Conservation (phyloP, 352 stramenopile genomes). For the Globisporangium ultimum region DNA sequence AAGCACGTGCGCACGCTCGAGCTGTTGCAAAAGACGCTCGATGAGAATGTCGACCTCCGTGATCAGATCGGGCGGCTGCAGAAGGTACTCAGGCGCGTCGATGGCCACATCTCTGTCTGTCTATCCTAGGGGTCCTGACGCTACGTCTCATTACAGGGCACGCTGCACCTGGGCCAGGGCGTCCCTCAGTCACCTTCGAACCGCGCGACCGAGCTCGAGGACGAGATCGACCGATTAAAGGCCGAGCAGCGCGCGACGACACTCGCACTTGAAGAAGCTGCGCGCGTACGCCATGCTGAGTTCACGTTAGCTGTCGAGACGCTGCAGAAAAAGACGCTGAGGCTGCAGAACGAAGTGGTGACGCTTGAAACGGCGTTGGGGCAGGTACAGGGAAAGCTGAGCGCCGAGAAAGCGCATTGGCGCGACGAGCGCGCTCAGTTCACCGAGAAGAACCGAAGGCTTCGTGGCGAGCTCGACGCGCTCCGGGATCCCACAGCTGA, state of each 20-base stretch:
- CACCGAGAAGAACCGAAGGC: constrained; percentile 14
- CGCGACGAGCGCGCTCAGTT: constrained; percentile 25
- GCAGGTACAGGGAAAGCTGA: constrained; percentile 33
- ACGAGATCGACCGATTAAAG: constrained; percentile 55
- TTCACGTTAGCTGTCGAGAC: constrained; percentile 24
- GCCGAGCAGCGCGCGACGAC: constrained; percentile 36
- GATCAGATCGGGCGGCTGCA: constrained; percentile 39
- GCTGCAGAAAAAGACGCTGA: constrained; percentile 34
- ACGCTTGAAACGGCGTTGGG: constrained; percentile 40
- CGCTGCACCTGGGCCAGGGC: constrained; percentile 42
- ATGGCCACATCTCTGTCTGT: neutral
- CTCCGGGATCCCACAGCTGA: neutral
- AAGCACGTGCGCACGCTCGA: constrained; percentile 81
- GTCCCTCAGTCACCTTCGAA: constrained; percentile 26
- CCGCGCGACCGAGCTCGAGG: constrained; percentile 43
- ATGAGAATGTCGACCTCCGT: constrained; percentile 71
- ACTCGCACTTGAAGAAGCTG: constrained; percentile 31
- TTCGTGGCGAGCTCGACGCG: constrained; percentile 17
- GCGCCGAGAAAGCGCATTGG: constrained; percentile 29
- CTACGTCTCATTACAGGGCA: constrained; percentile 18
- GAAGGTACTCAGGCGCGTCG: constrained; percentile 25
- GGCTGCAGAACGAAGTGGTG: constrained; percentile 52
- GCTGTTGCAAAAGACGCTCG: constrained; percentile 73
- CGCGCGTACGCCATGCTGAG: constrained; percentile 24
- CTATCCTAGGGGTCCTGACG: neutral